Conservation (phyloP, 176 grass and related monocot genomes). For the Ampelocalamus luodianensis region DNA sequence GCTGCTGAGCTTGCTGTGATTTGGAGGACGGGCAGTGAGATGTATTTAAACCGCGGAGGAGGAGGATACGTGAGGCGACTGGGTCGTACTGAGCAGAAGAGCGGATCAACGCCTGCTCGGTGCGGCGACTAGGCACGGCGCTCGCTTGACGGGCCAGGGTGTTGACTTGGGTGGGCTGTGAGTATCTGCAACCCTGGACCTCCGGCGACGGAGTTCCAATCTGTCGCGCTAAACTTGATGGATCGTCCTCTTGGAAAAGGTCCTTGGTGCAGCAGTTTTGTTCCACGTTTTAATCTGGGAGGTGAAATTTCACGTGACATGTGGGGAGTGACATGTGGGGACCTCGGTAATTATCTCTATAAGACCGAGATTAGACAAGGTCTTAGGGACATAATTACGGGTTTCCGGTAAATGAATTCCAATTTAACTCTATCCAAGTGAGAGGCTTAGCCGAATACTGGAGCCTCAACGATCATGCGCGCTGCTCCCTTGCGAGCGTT, state of each 20-base stretch:
- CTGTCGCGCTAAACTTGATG: too few relatives aligned
- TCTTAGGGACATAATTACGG: too few relatives aligned
- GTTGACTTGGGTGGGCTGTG: background rate
- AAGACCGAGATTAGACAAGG: too few relatives aligned
- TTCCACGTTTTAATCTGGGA: too few relatives aligned
- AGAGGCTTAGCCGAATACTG: too few relatives aligned
- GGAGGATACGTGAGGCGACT: background rate
- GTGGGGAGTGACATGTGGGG: too few relatives aligned
- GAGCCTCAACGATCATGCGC: too few relatives aligned
- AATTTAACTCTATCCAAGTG: too few relatives aligned
- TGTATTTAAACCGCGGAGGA: constrained; percentile 15
- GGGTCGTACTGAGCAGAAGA: constrained; percentile 40
- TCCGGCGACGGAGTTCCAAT: background rate
- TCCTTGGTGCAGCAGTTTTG: background rate
- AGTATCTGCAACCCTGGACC: background rate
- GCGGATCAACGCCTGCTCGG: constrained; percentile 36
- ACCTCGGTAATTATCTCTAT: too few relatives aligned
- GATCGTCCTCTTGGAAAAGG: background rate
- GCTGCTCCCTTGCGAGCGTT: too few relatives aligned
- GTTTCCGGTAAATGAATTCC: too few relatives aligned
- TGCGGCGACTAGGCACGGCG: background rate
- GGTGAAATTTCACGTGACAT: background rate
- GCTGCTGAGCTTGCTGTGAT: constrained; percentile 13
- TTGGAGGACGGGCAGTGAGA: background rate
- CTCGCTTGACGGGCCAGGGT: background rate